Evolutionary conservation across 169 alveolate genomes (phyloP), one percentile per base, ranked within the genome.

Genomic region (Cryptosporidium viatorum): DNA sequence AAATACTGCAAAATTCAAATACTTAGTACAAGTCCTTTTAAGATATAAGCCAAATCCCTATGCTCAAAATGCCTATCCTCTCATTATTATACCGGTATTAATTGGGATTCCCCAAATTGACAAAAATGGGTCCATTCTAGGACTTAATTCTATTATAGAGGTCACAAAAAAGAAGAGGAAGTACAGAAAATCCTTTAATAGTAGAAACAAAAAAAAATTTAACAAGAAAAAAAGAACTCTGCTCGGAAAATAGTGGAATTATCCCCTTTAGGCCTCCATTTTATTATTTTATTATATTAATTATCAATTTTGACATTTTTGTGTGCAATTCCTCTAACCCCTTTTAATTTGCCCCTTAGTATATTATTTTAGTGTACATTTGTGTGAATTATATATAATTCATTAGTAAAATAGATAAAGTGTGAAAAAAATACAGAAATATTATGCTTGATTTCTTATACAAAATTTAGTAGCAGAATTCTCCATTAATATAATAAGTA

Each of bases 61-160:
- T 23, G 18, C 62, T 62, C 31, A 31, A 2, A 18, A 10, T 29
- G 48, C 89, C 8, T 23, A 31, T 10, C 89, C 89, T 12, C 70
- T 80, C 18, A 43, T 80, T 80, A 60, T 80, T 6, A 37, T 80
- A 10, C 89, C 89, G 3, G 68, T 9, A 26, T 48, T 80, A 12
- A 43, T 80, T 14, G 89, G 89, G 29, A 80, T 80, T 3, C 89
- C 89, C 9, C 70, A 80, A 65, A 80, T 80, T 23, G 67, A 65
- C 39, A 23, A 31, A 6, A 9, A 39, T 31, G 89, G 89, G 48
- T 18, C 75, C 23, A 80, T 80, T 18, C 41, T 80, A n/a, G 73
- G 80, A 1, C 70, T 62, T 23, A 80, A 43, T 43, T 59, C 89
- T 18, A 62, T 80, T 10, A 37, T 0, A 35, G 84, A 70, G n/a